Evolutionary conservation across 768 basidiomycete species (phyloP).

Genomic region (Tylopilus rubrobrunneus): DNA sequence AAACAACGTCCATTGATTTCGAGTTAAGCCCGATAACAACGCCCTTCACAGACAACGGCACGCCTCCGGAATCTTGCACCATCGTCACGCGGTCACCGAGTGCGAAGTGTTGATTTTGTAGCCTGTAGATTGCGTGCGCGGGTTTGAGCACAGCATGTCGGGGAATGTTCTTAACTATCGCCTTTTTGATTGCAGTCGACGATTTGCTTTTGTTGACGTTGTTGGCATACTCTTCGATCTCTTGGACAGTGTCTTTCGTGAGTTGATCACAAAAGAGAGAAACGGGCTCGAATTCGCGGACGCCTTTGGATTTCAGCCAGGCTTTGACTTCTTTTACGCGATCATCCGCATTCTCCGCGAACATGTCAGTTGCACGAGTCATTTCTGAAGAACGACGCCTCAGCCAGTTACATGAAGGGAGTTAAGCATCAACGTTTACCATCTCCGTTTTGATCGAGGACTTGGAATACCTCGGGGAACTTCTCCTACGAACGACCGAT

Average conservation of each 20-base stretch:
- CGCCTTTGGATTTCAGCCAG: constrained; percentile 86
- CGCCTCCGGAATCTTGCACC: constrained; percentile 92
- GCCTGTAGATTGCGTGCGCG: constrained; percentile 79
- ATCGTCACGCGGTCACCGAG: constrained; percentile 94
- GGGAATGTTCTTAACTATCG: constrained; percentile 90
- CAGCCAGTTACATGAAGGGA: background rate
- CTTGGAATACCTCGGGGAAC: constrained; percentile 81
- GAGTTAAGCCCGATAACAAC: constrained; percentile 87
- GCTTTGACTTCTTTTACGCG: constrained; percentile 71
- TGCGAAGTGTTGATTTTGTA: constrained; percentile 83
- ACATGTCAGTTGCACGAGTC: constrained; percentile 56
- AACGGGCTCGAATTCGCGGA: constrained; percentile 89
- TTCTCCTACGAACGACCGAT: constrained; percentile 40
- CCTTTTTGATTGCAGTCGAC: constrained; percentile 73
- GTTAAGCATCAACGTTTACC: constrained; percentile 36
- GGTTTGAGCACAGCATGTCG: constrained; percentile 93
- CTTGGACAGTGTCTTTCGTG: constrained; percentile 79
- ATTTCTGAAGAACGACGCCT: constrained; percentile 53
- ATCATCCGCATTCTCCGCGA: constrained; percentile 59
- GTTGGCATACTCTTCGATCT: constrained; percentile 78
- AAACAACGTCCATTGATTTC: constrained; percentile 89
- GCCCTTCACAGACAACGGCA: constrained; percentile 88
- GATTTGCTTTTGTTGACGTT: constrained; percentile 57
- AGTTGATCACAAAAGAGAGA: constrained; percentile 90
- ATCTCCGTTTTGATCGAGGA: constrained; percentile 68